Percentiles rank a stretch among this genome's conserved stretches.
These are phyloP conservation scores for Drechslerella dactyloides DNA, from an alignment of 2,329 filamentous ascomycete species.

Conservation along the genomic window DNA sequence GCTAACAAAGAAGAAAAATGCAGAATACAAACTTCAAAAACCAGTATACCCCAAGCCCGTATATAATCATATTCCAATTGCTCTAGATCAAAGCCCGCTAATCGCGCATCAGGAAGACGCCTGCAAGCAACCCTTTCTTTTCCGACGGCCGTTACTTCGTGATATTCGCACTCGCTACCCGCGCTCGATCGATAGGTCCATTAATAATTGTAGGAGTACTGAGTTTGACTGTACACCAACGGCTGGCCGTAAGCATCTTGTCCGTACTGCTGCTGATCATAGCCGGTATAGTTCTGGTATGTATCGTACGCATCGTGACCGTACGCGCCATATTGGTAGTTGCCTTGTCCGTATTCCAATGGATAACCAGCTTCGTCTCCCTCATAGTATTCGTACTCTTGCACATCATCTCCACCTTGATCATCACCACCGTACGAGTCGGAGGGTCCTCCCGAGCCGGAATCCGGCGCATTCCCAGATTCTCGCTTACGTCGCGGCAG, in stretches of 20 bases:
- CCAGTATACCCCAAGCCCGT: not conserved
- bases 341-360: not conserved
- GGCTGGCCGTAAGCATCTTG: not conserved
- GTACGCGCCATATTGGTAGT: constrained; percentile 11
- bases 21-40: not conserved
- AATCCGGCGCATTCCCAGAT: constrained; percentile 5
- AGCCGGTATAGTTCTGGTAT: not conserved
- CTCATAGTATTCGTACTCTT: constrained; percentile 22
- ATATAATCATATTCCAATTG: not conserved
- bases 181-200: not conserved
- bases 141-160: constrained; percentile 1
- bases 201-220: not conserved
- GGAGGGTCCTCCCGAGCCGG: constrained; percentile 5
- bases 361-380: constrained; percentile 19
- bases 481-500: constrained; percentile 21
- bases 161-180: not conserved
- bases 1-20: not conserved
- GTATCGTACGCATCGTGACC: not conserved
- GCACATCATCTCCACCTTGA: constrained; percentile 11
- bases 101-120: not conserved
- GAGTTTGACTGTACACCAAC: not conserved
- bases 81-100: not conserved
- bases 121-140: not conserved
- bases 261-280: constrained; percentile 22
- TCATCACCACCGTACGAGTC: constrained; percentile 10